Evolutionary conservation across 495 filamentous ascomycete genomes (phyloP).

Genomic region (Neurospora terricola): DNA sequence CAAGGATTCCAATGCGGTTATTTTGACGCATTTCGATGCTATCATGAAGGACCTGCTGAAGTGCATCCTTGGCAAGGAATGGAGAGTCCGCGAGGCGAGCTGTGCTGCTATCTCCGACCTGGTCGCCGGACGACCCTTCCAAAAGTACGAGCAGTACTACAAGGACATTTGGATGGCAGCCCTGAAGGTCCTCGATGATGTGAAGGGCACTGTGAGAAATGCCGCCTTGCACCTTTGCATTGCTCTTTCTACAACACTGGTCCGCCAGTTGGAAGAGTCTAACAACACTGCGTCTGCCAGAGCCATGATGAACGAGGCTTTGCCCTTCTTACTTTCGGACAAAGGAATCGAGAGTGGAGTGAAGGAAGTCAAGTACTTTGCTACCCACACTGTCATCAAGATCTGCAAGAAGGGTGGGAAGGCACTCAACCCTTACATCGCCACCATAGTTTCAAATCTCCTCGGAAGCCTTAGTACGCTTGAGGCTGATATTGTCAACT

Average conservation of each 20-base stretch:
- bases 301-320: conserved; percentile 68
- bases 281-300: conserved; percentile 59
- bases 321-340: conserved; percentile 85
- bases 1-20: conserved; percentile 63
- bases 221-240: conserved; percentile 76
- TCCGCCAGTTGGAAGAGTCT: conserved; percentile 74
- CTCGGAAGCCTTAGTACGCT: conserved; percentile 73
- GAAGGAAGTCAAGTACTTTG: conserved; percentile 69
- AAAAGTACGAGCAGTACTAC: conserved; percentile 74
- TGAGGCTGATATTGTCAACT: conserved; percentile 81
- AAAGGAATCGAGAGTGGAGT: conserved; percentile 81
- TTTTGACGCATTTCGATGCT: conserved; percentile 67
- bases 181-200: conserved; percentile 86
- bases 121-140: conserved; percentile 60
- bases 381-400: conserved; percentile 67
- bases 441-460: conserved; percentile 69
- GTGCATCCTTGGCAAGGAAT: conserved; percentile 80
- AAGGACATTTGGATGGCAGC: conserved; percentile 71
- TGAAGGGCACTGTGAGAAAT: conserved; percentile 77
- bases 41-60: conserved; percentile 82
- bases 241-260: conserved; percentile 69
- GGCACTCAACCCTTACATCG: conserved; percentile 66
- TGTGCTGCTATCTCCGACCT: conserved; percentile 86
- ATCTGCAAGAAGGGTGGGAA: conserved; percentile 78
- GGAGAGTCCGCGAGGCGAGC: conserved; percentile 84